Evolutionary conservation across 805 yeast genomes (phyloP).

Genomic region (Spathaspora passalidarum): DNA sequence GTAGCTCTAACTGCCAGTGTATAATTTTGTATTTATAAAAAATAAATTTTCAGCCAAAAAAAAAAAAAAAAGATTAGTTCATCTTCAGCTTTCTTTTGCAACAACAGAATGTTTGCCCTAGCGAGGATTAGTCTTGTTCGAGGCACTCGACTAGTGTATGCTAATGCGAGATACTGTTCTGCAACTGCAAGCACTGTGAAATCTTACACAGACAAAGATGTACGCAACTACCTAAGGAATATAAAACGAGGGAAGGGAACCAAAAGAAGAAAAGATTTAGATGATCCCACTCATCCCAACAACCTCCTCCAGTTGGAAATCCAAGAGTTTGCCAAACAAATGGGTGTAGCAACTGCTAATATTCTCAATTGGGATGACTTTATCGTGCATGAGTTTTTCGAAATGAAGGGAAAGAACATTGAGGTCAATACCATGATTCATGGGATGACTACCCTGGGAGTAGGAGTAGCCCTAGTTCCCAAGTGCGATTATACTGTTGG

Average conservation of each 20-base stretch:
- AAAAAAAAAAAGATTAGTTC: no score
- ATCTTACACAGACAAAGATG: not conserved
- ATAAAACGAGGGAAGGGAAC: conserved; percentile 1
- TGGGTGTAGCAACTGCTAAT: not conserved
- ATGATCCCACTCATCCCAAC: conserved; percentile 8
- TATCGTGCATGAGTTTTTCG: not conserved
- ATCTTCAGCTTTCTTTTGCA: no score
- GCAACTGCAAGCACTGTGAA: not conserved
- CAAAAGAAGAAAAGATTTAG: conserved; percentile 7
- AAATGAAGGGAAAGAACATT: not conserved
- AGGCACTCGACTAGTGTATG: no score
- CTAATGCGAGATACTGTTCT: no score
- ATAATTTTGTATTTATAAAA: not conserved
- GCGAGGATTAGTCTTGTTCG: no score
- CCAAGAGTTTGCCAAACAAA: conserved; percentile 2
- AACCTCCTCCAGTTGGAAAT: conserved; percentile 7
- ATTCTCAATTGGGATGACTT: not conserved
- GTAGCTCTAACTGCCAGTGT: conserved; percentile 10
- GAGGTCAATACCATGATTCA: conserved; percentile 18
- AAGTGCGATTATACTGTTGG: conserved; percentile 16
- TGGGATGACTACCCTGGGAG: conserved; percentile 32
- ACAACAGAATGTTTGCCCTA: no score
- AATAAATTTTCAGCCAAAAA: not conserved
- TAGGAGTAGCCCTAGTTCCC: conserved; percentile 33
- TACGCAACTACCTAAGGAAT: no score